A percentile compares a stretch with the other conserved stretches of the same genome.
These are phyloP conservation scores for Psilocybe azurescens DNA, from an alignment of 768 basidiomycete genomes.

Conservation along the genomic window DNA sequence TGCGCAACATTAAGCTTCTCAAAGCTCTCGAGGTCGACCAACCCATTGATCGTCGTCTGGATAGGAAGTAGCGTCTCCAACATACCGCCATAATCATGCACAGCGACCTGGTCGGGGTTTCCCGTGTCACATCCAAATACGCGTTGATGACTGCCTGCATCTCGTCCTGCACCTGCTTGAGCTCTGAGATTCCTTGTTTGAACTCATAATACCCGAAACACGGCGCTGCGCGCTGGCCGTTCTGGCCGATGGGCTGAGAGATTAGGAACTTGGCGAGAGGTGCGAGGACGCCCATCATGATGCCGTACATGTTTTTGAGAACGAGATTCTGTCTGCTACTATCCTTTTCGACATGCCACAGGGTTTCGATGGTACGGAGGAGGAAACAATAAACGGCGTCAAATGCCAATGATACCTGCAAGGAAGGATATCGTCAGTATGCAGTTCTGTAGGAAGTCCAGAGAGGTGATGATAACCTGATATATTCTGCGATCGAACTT, in stretches of 20 bases:
- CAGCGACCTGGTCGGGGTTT: slow-evolving; percentile 18
- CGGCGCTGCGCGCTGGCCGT: not conserved
- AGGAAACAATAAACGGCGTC: slow-evolving; percentile 8
- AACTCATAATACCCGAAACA: slow-evolving; percentile 10
- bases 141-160: slow-evolving; percentile 17
- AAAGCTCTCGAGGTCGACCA: slow-evolving; percentile 18
- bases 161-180: not conserved
- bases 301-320: not conserved
- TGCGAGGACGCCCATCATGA: slow-evolving; percentile 2
- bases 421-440: not conserved
- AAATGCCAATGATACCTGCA: slow-evolving; percentile 5
- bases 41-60: slow-evolving; percentile 15
- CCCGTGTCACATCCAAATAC: slow-evolving; percentile 15
- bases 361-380: slow-evolving; percentile 3
- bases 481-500: slow-evolving; percentile 17
- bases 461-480: not conserved
- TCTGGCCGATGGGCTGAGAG: not conserved
- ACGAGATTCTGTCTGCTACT: not conserved
- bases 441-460: not conserved
- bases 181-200: not conserved
- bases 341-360: not conserved
- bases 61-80: slow-evolving; percentile 18
- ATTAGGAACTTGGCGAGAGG: slow-evolving; percentile 9
- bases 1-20: slow-evolving; percentile 5
- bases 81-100: slow-evolving; percentile 12